These are phyloP conservation scores for Picochlorum sp. DNA, from an alignment of 139 green algal genomes.

Conservation along the genomic window DNA sequence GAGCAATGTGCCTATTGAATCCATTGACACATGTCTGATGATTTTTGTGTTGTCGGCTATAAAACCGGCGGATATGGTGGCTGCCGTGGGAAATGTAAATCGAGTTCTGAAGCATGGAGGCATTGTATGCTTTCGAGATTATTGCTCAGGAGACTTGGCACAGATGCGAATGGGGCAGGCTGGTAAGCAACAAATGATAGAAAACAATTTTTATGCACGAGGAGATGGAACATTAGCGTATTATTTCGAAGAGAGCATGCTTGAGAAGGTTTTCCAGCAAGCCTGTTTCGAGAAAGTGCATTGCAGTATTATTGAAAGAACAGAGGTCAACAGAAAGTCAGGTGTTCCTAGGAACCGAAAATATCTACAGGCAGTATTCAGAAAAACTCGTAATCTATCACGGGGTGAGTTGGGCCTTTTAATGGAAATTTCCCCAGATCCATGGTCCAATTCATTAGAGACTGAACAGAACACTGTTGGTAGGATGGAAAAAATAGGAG, in stretches of 20 bases:
- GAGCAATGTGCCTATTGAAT: conserved; percentile 10
- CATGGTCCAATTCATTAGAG: too few relatives aligned
- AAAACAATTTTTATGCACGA: conserved; percentile 58
- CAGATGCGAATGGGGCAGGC: conserved; percentile 32
- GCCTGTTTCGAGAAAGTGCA: conserved; percentile 46
- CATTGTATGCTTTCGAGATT: conserved; percentile 66
- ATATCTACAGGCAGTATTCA: conserved; percentile 73
- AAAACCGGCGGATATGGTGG: conserved; percentile 51
- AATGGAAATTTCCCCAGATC: too few relatives aligned
- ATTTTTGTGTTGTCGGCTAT: conserved; percentile 94
- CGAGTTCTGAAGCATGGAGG: conserved; percentile 35
- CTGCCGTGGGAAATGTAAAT: conserved; percentile 14
- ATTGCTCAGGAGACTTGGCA: conserved; percentile 58
- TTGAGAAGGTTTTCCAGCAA: conserved; percentile 41
- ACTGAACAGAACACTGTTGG: too few relatives aligned
- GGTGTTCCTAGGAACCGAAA: conserved; percentile 53
- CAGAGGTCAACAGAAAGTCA: conserved; percentile 54
- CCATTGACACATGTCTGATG: conserved; percentile 48
- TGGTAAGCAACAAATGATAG: conserved; percentile 28
- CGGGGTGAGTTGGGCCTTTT: too few relatives aligned
- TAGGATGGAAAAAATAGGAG: too few relatives aligned
- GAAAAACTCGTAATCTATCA: background rate
- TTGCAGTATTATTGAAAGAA: conserved; percentile 31
- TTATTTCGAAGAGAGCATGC: conserved; percentile 53
- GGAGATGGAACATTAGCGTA: conserved; percentile 74